Percentiles rank a stretch among this genome's conserved stretches.
Evolutionary conservation across 2,329 filamentous ascomycete species (phyloP).

Genomic region (Madurella mycetomatis): DNA sequence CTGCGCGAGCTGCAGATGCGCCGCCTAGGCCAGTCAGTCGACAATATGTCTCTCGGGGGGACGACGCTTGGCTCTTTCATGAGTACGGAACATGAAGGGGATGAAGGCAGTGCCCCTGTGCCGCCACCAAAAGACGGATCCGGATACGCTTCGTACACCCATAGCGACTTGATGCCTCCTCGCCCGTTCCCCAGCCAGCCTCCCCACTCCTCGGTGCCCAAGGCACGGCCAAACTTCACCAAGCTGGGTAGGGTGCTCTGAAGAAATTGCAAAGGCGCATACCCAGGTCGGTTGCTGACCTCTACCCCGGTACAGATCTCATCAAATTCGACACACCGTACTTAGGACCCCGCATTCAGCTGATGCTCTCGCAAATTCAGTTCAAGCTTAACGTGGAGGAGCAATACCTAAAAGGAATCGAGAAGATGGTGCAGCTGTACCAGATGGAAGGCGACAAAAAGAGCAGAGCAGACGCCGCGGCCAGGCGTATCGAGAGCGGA

Average conservation of each 20-base stretch:
- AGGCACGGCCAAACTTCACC: slow-evolving; percentile 82
- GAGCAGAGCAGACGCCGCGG: slow-evolving; percentile 88
- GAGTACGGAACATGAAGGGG: slow-evolving; percentile 41
- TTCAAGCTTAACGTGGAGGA: slow-evolving; percentile 99
- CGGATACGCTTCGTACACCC: slow-evolving; percentile 57
- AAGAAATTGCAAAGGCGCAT: not conserved
- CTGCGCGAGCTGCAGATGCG: slow-evolving; percentile 84
- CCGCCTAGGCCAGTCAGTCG: slow-evolving; percentile 63
- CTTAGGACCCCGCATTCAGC: slow-evolving; percentile 93
- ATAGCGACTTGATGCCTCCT: slow-evolving; percentile 74
- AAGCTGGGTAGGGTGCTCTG: slow-evolving; percentile 70
- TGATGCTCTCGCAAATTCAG: slow-evolving; percentile 97
- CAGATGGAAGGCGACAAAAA: slow-evolving; percentile 96
- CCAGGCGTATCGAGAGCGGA: slow-evolving; percentile 85
- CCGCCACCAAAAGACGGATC: slow-evolving; percentile 71
- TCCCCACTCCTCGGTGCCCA: slow-evolving; percentile 63
- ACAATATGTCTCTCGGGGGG: slow-evolving; percentile 57
- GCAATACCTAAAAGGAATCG: slow-evolving; percentile 96
- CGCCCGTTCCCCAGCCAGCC: slow-evolving; percentile 72
- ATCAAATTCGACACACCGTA: slow-evolving; percentile 98
- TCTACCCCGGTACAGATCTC: slow-evolving; percentile 57
- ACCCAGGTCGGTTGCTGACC: not conserved
- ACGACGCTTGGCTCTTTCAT: slow-evolving; percentile 31
- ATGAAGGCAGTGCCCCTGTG: slow-evolving; percentile 48
- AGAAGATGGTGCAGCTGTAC: slow-evolving; percentile 98